Percentiles rank a stretch among this genome's conserved stretches.
phyloP scores from a whole-genome alignment of 352 stramenopile species.

The Pelagophyceae sp. region DNA sequence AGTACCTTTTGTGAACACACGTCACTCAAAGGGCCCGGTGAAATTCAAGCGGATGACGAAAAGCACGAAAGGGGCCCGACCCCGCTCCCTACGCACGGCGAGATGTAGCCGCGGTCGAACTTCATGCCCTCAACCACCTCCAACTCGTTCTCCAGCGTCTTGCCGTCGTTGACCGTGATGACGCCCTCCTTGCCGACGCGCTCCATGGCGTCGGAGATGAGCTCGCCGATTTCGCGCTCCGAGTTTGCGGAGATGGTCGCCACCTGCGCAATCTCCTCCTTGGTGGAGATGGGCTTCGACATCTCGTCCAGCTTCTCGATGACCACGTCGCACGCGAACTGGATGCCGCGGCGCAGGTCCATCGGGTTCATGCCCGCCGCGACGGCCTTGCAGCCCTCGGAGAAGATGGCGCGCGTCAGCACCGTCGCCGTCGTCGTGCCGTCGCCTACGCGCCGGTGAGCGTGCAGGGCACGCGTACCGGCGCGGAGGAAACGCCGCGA shows the following conservation, averaged over 20 bases:
- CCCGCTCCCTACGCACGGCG: too few relatives aligned
- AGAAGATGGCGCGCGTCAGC: constrained; percentile 95
- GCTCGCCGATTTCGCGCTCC: constrained; percentile 90
- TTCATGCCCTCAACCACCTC: constrained; percentile 99
- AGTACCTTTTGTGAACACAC: too few relatives aligned
- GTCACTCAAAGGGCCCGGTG: too few relatives aligned
- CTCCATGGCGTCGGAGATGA: constrained; percentile 99
- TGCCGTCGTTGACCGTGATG: constrained; percentile 96
- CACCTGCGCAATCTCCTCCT: constrained; percentile 97
- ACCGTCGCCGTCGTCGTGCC: constrained; percentile 98
- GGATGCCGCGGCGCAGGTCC: constrained; percentile 92
- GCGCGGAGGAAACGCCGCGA: too few relatives aligned
- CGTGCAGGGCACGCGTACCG: too few relatives aligned
- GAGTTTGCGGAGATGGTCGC: constrained; percentile 98
- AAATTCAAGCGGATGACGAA: too few relatives aligned
- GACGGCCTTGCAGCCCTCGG: constrained; percentile 95
- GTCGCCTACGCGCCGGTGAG: too few relatives aligned
- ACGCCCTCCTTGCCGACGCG: constrained; percentile 96
- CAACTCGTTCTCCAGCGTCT: constrained; percentile 98
- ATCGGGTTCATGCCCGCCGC: constrained; percentile 99
- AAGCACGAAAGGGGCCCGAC: too few relatives aligned
- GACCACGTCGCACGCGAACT: constrained; percentile 92
- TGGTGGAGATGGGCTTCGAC: constrained; percentile 91
- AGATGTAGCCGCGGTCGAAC: constrained; percentile 99
- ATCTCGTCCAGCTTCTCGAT: constrained; percentile 87